Evolutionary conservation across 306 rosid species (phyloP).

Genomic region (Dicorynia guianensis): DNA sequence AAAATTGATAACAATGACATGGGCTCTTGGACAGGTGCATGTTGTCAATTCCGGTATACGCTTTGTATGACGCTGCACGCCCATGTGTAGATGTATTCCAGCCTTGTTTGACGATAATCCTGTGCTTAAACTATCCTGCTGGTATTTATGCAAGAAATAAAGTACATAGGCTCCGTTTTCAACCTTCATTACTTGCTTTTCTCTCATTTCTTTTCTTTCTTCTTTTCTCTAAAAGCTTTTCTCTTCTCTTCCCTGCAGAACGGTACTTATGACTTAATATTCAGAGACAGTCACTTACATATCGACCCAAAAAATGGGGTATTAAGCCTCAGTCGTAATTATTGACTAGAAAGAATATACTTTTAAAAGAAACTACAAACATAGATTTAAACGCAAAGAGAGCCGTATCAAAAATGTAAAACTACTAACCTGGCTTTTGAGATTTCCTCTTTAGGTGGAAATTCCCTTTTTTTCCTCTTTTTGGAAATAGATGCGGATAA

Average conservation of each 20-base stretch:
- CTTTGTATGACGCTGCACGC: conserved; percentile 19
- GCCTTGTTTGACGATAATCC: conserved; percentile 7
- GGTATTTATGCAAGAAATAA: neutral
- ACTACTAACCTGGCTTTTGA: conserved; percentile 70
- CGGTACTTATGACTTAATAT: neutral
- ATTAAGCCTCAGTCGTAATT: neutral
- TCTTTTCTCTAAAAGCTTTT: conserved; percentile 58
- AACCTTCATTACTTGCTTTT: conserved; percentile 36
- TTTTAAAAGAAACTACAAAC: too few relatives aligned
- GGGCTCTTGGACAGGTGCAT: conserved; percentile 3
- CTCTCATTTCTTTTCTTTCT: conserved; percentile 48
- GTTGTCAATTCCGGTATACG: conserved; percentile 32
- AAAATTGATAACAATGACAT: too few relatives aligned
- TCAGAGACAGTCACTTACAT: neutral
- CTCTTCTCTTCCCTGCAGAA: conserved; percentile 87
- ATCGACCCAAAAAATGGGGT: neutral
- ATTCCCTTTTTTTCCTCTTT: conserved; percentile 58
- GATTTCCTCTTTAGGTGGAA: conserved; percentile 72
- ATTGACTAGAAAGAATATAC: neutral
- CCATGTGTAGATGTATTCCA: neutral
- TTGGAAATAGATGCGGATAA: conserved; percentile 34
- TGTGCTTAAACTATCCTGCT: conserved; percentile 12
- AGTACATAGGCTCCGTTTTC: neutral
- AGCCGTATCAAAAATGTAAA: conserved; percentile 17
- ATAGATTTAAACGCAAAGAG: neutral